phyloP scores from a whole-genome alignment of 2,329 filamentous ascomycete species.

The Verticillium tricorpus region DNA sequence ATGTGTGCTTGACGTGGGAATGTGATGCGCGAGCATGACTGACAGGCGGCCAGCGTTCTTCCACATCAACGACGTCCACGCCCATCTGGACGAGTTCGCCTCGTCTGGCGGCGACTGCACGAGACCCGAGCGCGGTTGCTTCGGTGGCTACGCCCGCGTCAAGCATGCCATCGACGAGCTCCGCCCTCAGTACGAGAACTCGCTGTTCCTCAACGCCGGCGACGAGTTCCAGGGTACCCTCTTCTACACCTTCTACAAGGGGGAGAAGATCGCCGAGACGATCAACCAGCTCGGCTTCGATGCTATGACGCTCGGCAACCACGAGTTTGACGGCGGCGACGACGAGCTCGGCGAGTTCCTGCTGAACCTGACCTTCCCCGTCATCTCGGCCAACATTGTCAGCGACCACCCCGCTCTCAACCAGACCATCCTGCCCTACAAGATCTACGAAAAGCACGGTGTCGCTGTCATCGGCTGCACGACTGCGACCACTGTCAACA shows the following conservation, averaged over 20 bases:
- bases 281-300: slow-evolving; percentile 63
- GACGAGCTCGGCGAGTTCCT: slow-evolving; percentile 58
- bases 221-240: slow-evolving; percentile 67
- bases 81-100: slow-evolving; percentile 60
- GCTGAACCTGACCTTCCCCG: slow-evolving; percentile 59
- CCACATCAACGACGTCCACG: slow-evolving; percentile 66
- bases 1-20: slow-evolving; percentile 10
- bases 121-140: slow-evolving; percentile 51
- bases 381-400: slow-evolving; percentile 59
- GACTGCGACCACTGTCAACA: slow-evolving; percentile 53
- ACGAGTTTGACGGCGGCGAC: slow-evolving; percentile 63
- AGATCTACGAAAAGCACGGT: slow-evolving; percentile 57
- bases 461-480: slow-evolving; percentile 62
- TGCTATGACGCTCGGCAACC: slow-evolving; percentile 64
- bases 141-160: slow-evolving; percentile 60
- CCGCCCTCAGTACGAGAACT: slow-evolving; percentile 53
- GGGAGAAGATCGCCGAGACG: slow-evolving; percentile 64
- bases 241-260: slow-evolving; percentile 62
- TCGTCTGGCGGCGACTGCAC: slow-evolving; percentile 59
- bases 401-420: slow-evolving; percentile 57
- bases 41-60: slow-evolving; percentile 45
- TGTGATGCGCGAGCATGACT: not conserved
- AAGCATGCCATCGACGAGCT: slow-evolving; percentile 55
- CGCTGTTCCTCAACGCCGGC: slow-evolving; percentile 60
- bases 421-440: slow-evolving; percentile 60